These are phyloP conservation scores for Paramecium caudatum DNA, from an alignment of 73 alveolate species.

Conservation along the genomic window DNA sequence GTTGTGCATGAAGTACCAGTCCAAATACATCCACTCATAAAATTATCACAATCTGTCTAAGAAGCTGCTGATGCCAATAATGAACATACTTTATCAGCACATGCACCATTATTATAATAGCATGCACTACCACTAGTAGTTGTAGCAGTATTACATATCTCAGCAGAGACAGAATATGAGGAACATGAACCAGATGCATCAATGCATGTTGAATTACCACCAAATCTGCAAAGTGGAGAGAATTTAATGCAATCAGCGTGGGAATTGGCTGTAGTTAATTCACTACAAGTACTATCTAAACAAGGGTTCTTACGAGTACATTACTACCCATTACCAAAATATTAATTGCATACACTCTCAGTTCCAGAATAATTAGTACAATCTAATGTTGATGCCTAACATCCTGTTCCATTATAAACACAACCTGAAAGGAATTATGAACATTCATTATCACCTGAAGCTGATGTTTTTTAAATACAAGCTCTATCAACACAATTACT, in stretches of 20 bases:
- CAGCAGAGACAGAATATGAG: not conserved
- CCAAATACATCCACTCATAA: conserved; percentile 26
- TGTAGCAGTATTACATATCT: not conserved
- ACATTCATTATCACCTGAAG: not conserved
- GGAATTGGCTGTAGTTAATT: not conserved
- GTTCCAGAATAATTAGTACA: conserved; percentile 35
- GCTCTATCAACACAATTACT: conserved; percentile 17
- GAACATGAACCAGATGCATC: not conserved
- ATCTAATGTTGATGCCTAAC: not conserved
- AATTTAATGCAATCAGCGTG: not conserved
- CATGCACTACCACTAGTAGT: not conserved
- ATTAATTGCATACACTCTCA: not conserved
- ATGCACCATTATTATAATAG: not conserved
- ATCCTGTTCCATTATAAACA: conserved; percentile 62
- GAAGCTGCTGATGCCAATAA: conserved; percentile 4
- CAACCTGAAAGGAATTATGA: conserved; percentile 38
- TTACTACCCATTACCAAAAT: not conserved
- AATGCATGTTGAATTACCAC: conserved; percentile 28
- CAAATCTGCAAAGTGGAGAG: conserved; percentile 22
- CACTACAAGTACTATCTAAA: not conserved
- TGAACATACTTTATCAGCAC: not conserved
- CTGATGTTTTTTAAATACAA: not conserved
- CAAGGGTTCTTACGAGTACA: conserved; percentile 26
- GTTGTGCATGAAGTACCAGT: conserved; percentile 52
- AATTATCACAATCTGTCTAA: not conserved